phyloP scores from a whole-genome alignment of 495 filamentous ascomycete species.

The Xylaria longipes region DNA sequence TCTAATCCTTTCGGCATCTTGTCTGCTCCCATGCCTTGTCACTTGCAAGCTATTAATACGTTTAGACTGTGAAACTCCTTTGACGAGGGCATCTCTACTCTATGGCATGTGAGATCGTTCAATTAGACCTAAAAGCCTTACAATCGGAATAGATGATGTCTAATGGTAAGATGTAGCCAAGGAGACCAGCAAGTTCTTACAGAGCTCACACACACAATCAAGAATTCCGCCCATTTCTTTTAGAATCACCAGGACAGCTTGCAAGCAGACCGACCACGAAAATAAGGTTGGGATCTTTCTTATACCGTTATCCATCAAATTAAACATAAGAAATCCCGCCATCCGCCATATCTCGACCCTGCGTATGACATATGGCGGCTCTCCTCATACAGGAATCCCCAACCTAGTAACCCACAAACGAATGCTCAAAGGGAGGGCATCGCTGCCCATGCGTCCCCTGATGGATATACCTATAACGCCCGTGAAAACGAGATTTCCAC shows the following conservation, averaged over 20 bases:
- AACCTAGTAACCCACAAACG: slow-evolving; percentile 8
- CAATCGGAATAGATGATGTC: not conserved
- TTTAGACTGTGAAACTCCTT: not conserved
- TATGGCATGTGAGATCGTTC: not conserved
- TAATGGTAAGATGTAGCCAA: not conserved
- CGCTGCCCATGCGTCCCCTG: slow-evolving; percentile 1
- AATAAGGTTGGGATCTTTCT: not conserved
- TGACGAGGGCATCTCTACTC: not conserved
- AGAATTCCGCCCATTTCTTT: not conserved
- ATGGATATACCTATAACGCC: slow-evolving; percentile 24
- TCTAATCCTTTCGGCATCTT: not conserved
- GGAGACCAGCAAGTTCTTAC: not conserved
- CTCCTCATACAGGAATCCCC: not conserved
- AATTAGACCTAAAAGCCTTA: not conserved
- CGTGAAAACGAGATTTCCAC: not conserved
- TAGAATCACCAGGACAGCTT: not conserved
- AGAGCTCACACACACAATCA: not conserved
- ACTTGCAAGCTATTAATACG: not conserved
- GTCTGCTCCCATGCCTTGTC: not conserved
- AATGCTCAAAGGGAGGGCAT: slow-evolving; percentile 15
- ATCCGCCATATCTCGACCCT: not conserved
- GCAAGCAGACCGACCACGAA: not conserved
- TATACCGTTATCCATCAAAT: not conserved
- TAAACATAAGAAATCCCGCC: not conserved
- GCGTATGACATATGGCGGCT: not conserved